Base-by-base conservation (phyloP, 2,329 filamentous ascomycete genomes). In the Fusarium cyanostomum region DNA sequence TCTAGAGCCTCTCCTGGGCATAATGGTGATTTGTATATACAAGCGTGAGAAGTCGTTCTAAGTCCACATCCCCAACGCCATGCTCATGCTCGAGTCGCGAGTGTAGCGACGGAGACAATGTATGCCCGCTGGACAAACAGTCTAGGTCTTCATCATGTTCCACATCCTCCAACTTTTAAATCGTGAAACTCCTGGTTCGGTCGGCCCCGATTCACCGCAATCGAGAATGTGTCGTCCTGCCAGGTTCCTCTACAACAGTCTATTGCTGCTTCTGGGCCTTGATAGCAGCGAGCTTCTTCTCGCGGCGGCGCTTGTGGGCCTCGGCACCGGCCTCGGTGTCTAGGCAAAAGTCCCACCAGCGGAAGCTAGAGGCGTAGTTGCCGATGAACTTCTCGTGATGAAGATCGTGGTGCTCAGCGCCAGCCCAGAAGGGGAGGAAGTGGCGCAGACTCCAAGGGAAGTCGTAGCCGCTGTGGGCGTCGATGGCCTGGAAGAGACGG, bases 341-440 rank as follows among this genome's bases (percentile, higher is more conserved):
- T 68, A 98, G 85, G 70, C 89, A 77, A 77, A 91, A 96, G 81
- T 99, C 95, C 95, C 95, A 99, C 95, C 95, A 99, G 78, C 94
- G 87, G 88, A 99, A 99, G 83, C 92, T 96, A 75, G 93, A 97
- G 48, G 94, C 84, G 77, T 98, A 99, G 84, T 99, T 99, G 71
- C 95, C 95, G 65, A 99, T 93, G 81, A 99, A 99, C 76, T 93
- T 92, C 83, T 99, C 95, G 81, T 99, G 95, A 81, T 99, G 95
- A 39, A 93, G 83, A 74, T 99, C 95, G 81, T 99, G 95, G 81
- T 98, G 94, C 71, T 96, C 89, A 52, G 95, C 95, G 62, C 95
- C 95, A 52, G 94, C 94, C 95, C 95, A 99, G 86, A 99, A 94
- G 31, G 95, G 95, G 48, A 99, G 82, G 84, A 98, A 91, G 79